A percentile compares a stretch with the other conserved stretches of the same genome.
Conservation (phyloP, 345 rosid species). For the Salix viminalis region DNA sequence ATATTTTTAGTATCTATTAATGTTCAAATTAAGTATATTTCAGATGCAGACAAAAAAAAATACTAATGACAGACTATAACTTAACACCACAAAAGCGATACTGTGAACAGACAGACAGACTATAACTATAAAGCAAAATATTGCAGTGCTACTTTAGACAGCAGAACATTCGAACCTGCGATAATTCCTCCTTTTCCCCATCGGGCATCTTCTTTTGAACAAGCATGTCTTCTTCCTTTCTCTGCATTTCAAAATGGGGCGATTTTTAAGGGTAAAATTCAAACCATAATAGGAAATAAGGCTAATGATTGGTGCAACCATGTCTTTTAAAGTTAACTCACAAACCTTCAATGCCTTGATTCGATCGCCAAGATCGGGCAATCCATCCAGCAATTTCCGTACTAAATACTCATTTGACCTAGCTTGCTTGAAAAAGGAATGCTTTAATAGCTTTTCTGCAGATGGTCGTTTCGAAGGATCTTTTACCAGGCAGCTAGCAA, state of each 20-base stretch:
- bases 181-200: conserved; percentile 84
- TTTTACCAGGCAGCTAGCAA: conserved; percentile 95
- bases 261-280: conserved; percentile 15
- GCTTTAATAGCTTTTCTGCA: conserved; percentile 71
- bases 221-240: conserved; percentile 97
- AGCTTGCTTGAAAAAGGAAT: conserved; percentile 96
- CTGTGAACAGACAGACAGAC: background rate
- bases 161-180: conserved; percentile 54
- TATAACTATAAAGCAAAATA: background rate
- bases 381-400: conserved; percentile 76
- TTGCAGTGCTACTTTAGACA: background rate
- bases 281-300: background rate
- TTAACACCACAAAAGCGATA: background rate
- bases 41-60: conserved; percentile 4
- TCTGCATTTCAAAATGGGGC: conserved; percentile 41
- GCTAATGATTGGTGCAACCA: background rate
- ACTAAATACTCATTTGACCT: conserved; percentile 79
- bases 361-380: conserved; percentile 94
- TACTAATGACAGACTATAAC: background rate
- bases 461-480: conserved; percentile 96
- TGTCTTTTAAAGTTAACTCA: background rate
- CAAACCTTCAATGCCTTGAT: conserved; percentile 81
- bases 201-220: conserved; percentile 98
- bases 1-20: background rate
- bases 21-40: background rate